Conservation (phyloP, 768 basidiomycete genomes). For the Cystobasidiopsis lactophilus region DNA sequence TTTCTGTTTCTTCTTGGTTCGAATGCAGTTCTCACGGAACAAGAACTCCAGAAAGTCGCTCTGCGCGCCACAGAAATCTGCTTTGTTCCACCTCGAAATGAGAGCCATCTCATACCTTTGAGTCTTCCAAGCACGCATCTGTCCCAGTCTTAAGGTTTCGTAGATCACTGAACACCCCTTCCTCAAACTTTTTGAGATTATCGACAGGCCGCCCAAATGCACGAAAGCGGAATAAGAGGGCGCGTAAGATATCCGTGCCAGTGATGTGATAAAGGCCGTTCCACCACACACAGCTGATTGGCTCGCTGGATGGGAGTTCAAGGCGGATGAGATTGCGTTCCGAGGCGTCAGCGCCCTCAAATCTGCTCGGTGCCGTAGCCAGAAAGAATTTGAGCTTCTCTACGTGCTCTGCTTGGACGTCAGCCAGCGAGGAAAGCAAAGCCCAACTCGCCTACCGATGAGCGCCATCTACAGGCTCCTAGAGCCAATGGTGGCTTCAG, state of each 20-base stretch:
- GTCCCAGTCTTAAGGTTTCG: conserved; percentile 81
- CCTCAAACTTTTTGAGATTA: conserved; percentile 93
- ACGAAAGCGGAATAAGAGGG: conserved; percentile 81
- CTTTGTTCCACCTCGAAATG: neutral
- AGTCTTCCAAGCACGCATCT: conserved; percentile 81
- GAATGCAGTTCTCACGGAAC: conserved; percentile 90
- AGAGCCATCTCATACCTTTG: conserved; percentile 39
- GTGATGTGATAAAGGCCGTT: conserved; percentile 79
- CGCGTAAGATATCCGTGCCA: conserved; percentile 87
- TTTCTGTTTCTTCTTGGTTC: conserved; percentile 96
- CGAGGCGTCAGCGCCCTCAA: conserved; percentile 34
- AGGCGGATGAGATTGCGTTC: conserved; percentile 50
- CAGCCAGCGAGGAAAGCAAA: no score
- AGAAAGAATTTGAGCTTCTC: conserved; percentile 68
- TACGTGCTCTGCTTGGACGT: conserved; percentile 43
- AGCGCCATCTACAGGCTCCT: no score
- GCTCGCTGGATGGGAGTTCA: conserved; percentile 58
- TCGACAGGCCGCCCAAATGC: conserved; percentile 72
- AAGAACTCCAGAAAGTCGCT: conserved; percentile 77
- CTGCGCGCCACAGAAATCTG: conserved; percentile 26
- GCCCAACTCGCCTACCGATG: no score
- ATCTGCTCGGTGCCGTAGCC: conserved; percentile 4
- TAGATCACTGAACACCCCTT: conserved; percentile 83
- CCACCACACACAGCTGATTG: conserved; percentile 81
- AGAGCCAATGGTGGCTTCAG: no score